Conservation (phyloP, 2,329 filamentous ascomycete species). For the Fusarium pininemorale region DNA sequence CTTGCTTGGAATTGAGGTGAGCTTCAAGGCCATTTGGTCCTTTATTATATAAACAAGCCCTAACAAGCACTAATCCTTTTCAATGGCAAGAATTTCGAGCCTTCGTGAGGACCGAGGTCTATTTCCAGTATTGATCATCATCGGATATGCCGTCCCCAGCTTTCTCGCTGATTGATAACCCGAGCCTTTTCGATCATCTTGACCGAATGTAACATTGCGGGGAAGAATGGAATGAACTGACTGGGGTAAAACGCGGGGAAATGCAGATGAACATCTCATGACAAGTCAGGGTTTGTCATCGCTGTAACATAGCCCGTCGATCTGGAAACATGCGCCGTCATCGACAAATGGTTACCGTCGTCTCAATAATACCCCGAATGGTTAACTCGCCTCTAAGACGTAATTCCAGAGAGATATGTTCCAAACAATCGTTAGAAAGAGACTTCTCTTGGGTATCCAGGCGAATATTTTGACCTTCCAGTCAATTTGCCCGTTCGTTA, state of each 20-base stretch:
- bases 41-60: not conserved
- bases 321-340: not conserved
- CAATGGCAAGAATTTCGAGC: no score
- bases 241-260: not conserved
- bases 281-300: not conserved
- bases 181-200: not conserved
- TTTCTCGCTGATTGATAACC: not conserved
- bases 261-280: not conserved
- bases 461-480: accelerated
- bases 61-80: accelerated
- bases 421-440: accelerated
- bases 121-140: not conserved
- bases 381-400: not conserved
- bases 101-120: no score
- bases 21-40: accelerated
- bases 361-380: not conserved
- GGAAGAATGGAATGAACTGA: not conserved
- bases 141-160: not conserved
- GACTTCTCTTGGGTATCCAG: accelerated
- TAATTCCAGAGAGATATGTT: not conserved
- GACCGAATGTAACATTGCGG: not conserved
- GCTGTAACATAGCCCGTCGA: not conserved
- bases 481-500: not conserved
- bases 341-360: not conserved
- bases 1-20: not conserved